These are phyloP conservation scores for Boletus sp. DNA, from an alignment of 768 basidiomycete species.

Conservation along the genomic window DNA sequence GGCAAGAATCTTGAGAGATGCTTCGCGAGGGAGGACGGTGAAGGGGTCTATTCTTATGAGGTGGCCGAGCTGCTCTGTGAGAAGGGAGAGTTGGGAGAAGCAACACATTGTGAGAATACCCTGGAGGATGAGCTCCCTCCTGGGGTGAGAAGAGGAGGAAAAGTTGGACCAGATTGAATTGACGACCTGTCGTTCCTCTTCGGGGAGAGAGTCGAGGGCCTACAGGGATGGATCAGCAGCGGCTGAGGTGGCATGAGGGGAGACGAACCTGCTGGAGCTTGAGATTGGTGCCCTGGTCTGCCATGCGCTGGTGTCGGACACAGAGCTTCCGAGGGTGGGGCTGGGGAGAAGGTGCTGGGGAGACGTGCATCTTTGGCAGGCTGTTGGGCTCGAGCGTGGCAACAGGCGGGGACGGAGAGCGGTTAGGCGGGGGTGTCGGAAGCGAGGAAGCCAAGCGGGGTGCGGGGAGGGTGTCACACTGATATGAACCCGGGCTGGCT, in stretches of 20 bases:
- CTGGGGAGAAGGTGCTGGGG: constrained; percentile 20
- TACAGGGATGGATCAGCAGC: constrained; percentile 32
- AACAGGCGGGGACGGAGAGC: constrained; percentile 6
- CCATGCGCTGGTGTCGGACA: constrained; percentile 92
- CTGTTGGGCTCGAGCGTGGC: no score
- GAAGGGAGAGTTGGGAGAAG: constrained; percentile 95
- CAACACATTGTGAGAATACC: constrained; percentile 99
- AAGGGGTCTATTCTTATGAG: constrained; percentile 97
- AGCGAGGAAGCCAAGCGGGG: constrained; percentile 44
- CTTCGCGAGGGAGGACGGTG: constrained; percentile 83
- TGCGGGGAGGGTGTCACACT: constrained; percentile 72
- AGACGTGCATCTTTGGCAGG: not conserved
- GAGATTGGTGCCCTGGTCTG: constrained; percentile 89
- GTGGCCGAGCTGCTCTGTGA: constrained; percentile 86
- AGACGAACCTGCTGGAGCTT: constrained; percentile 78
- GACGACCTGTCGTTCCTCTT: constrained; percentile 82
- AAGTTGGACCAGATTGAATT: constrained; percentile 96
- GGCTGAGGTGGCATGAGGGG: not conserved
- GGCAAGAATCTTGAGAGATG: constrained; percentile 80
- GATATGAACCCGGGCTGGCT: constrained; percentile 33
- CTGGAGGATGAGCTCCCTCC: constrained; percentile 90
- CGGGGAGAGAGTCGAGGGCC: constrained; percentile 86
- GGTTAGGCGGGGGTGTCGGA: not conserved
- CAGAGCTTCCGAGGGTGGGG: constrained; percentile 69
- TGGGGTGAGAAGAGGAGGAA: constrained; percentile 87